phyloP scores from a whole-genome alignment of 2,329 filamentous ascomycete species.

The Nothopassalora personata region DNA sequence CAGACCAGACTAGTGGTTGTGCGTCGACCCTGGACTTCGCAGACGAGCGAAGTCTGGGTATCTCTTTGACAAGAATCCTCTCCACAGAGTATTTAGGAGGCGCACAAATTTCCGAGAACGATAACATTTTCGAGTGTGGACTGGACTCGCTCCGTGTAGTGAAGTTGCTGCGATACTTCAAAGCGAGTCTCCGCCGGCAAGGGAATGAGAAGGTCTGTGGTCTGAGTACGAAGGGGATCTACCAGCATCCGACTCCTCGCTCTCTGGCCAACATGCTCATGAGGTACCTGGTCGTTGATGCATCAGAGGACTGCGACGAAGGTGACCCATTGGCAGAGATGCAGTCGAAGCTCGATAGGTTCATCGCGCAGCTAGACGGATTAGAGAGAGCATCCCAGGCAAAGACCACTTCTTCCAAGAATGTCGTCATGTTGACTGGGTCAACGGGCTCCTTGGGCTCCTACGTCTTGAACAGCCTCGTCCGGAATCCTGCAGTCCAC shows the following conservation, averaged over 20 bases:
- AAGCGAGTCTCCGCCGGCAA: neutral
- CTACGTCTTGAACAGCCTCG: conserved; percentile 28
- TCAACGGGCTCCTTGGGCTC: conserved; percentile 32
- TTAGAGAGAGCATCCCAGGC: neutral
- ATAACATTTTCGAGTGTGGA: neutral
- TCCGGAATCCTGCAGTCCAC: conserved; percentile 19
- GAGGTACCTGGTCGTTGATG: neutral
- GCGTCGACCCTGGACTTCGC: neutral
- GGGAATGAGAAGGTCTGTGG: neutral
- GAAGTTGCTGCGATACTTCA: conserved; percentile 6
- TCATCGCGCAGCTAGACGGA: neutral
- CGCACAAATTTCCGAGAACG: neutral
- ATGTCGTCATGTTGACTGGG: conserved; percentile 30
- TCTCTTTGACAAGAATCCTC: neutral
- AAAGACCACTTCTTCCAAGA: neutral
- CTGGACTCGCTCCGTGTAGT: conserved; percentile 8
- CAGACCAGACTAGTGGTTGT: neutral
- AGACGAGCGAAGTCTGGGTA: neutral
- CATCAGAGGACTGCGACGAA: neutral
- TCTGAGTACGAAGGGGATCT: neutral
- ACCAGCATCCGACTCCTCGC: neutral
- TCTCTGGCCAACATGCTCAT: neutral
- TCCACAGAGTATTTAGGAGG: neutral
- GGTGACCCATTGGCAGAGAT: neutral
- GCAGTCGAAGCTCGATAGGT: neutral